Base-by-base conservation (phyloP, 352 stramenopile genomes). In the Phytophthora sp. region DNA sequence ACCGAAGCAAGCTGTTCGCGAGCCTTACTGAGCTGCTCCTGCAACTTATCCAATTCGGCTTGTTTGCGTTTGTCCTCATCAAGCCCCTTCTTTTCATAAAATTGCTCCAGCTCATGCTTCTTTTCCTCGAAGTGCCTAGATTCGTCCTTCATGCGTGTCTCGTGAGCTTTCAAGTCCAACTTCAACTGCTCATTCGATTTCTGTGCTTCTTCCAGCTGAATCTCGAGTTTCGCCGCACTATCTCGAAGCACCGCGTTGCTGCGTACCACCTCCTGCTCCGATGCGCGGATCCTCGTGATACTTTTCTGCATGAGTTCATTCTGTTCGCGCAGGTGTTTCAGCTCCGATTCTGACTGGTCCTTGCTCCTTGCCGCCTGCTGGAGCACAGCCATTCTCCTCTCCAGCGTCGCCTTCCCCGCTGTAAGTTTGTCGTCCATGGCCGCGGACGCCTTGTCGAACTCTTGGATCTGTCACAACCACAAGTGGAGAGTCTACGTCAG, bases 71-170 rank as follows among this genome's bases (percentile, higher is more conserved):
- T 81, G 21, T 82, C 74, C 30, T 89, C 78, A 48, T 89, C 74
- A 1, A 64, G 55, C 7, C 79, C 66, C 26, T 87, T 89, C 30
- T 77, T 76, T 30, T 85, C 62, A 54, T 84, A 87, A 38, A 89
- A 88, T 10, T 79, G 52, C 62, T 88, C 64, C 20, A 91, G 54
- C 21, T 90, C 80, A 26, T 89, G 77, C 38, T 84, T 90, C 37
- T 82, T 87, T 24, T 91, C 77, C 28, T 89, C 75, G 53, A 86
- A 91, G 8, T 79, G 59, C 31, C 78, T 69, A 9, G 75, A 72
- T 39, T 84, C 74, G 21, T 88, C 74, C 5, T 73, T 57, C 61
- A 88, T 59, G 1, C 61, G 74, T 9, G 66, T 55, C 65, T 89
- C 68, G 20, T 87, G 69, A 1, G 76, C 62, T 17, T 83, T 82